Conservation (phyloP, 495 filamentous ascomycete genomes). For the Chaetomium fimeti region DNA sequence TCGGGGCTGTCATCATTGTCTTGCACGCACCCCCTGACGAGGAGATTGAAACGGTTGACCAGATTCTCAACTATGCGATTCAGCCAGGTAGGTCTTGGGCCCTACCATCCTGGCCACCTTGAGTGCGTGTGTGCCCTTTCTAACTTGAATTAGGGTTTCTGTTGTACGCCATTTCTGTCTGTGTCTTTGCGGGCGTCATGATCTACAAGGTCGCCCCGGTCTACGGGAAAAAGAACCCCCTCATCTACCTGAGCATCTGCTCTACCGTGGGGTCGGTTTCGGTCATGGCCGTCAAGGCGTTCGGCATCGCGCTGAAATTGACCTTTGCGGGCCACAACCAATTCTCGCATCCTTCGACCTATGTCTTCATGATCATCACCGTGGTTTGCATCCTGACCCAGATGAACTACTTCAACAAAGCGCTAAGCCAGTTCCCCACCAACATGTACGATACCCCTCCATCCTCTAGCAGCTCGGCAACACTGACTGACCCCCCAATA, state of each 20-base stretch:
- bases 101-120: background rate
- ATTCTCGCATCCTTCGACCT: slow-evolving; percentile 88
- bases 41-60: slow-evolving; percentile 80
- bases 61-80: slow-evolving; percentile 84
- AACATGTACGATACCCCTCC: slow-evolving; percentile 64
- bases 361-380: slow-evolving; percentile 92
- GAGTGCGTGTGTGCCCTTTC: slow-evolving; percentile 12
- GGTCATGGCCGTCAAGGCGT: slow-evolving; percentile 98
- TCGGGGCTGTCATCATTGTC: slow-evolving; percentile 95
- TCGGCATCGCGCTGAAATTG: slow-evolving; percentile 93
- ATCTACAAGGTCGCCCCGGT: slow-evolving; percentile 88
- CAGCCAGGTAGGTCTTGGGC: slow-evolving; percentile 65
- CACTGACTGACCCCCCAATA: slow-evolving; percentile 46
- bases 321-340: slow-evolving; percentile 91
- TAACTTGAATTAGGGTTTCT: slow-evolving; percentile 69
- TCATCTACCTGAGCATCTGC: slow-evolving; percentile 96
- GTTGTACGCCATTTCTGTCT: slow-evolving; percentile 72
- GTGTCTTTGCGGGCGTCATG: slow-evolving; percentile 81
- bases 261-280: slow-evolving; percentile 94
- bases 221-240: slow-evolving; percentile 90
- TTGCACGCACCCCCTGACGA: slow-evolving; percentile 94
- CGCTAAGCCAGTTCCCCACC: slow-evolving; percentile 92
- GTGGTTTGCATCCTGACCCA: slow-evolving; percentile 92
- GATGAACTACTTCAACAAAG: slow-evolving; percentile 99
- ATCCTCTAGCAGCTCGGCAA: slow-evolving; percentile 24